Evolutionary conservation across 768 basidiomycete genomes (phyloP), one percentile per base, ranked within the genome.

Genomic region (Lactarius pseudohatsudake): DNA sequence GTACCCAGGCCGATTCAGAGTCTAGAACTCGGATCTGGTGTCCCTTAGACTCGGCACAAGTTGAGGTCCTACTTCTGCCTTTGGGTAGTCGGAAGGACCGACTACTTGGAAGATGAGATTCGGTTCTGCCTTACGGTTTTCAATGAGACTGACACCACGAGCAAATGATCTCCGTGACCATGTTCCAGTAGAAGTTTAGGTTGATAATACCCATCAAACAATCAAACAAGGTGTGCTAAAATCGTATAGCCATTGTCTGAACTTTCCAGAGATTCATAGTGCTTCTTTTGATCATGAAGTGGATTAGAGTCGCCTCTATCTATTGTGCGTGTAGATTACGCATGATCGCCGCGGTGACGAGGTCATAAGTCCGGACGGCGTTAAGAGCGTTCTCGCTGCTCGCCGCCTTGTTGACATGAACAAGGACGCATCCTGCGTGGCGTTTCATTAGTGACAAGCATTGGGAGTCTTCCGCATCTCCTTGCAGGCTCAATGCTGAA

Each of bases 361-460:
- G 74, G 74, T 98, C 56, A 75, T 81, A 22, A 96, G 94, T 72
- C 96, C 97, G 0, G 85, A 85, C 55, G 94, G 94, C 13, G 81
- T 98, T 68, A 88, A 79, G 74, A 97, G 94, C 74, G 81, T 98
- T 16, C 77, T 99, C 47, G 96, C 90, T 26, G 85, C 86, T 22
- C 82, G 81, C 64, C 85, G 97, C 68, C 72, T 80, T 40, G 80
- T 80, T 15, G 97, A 99, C 74, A 75, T 75, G 43, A 87, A 84
- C 20, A 75, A 72, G 5, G 82, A 81, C 9, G 96, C 96, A 84
- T 75, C 85, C 86, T n/a, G 96, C 93, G 0, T 99, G 97, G 97
- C 89, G 84, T 20, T 99, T 99, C 76, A 98, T 98, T 94, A 86
- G 87, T 38, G 85, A 98, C 63, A 99, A 99, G 77, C 97, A 99